These are phyloP conservation scores for Cantharellus anzutake DNA, from an alignment of 768 basidiomycete genomes.

Conservation along the genomic window DNA sequence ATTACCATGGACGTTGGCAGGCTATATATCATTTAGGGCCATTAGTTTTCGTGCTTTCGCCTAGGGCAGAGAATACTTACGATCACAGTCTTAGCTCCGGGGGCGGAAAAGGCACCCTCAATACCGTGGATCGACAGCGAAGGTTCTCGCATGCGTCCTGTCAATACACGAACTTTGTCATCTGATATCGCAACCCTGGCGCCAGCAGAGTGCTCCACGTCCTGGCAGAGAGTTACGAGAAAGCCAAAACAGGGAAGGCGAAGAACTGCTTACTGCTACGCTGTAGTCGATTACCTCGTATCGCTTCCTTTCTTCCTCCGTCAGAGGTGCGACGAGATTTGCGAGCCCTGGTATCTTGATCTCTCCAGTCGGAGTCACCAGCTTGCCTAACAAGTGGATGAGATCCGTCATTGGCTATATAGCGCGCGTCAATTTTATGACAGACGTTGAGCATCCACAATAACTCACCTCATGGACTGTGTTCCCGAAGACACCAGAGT, in stretches of 20 bases:
- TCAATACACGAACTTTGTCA: slow-evolving; percentile 63
- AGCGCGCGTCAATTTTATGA: neutral
- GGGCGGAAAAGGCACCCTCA: slow-evolving; percentile 78
- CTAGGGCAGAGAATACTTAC: slow-evolving; percentile 16
- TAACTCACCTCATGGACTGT: slow-evolving; percentile 40
- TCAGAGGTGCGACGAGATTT: slow-evolving; percentile 58
- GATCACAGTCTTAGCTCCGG: slow-evolving; percentile 83
- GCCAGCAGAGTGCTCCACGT: slow-evolving; percentile 64
- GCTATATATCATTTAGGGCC: neutral
- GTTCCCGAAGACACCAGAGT: slow-evolving; percentile 74
- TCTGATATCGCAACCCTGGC: slow-evolving; percentile 50
- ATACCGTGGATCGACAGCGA: slow-evolving; percentile 88
- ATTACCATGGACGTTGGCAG: neutral
- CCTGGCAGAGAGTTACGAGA: slow-evolving; percentile 15
- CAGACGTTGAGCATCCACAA: neutral
- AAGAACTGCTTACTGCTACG: slow-evolving; percentile 9
- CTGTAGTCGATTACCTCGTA: slow-evolving; percentile 59
- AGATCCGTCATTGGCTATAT: slow-evolving; percentile 80
- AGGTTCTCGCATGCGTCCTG: slow-evolving; percentile 86
- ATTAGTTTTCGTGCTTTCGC: neutral
- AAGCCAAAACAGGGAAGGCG: neutral
- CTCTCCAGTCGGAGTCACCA: slow-evolving; percentile 58
- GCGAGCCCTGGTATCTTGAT: slow-evolving; percentile 83
- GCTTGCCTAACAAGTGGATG: slow-evolving; percentile 61
- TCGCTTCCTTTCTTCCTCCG: slow-evolving; percentile 53